phyloP scores from a whole-genome alignment of 2,329 filamentous ascomycete genomes.

The Trichoderma atroviride region DNA sequence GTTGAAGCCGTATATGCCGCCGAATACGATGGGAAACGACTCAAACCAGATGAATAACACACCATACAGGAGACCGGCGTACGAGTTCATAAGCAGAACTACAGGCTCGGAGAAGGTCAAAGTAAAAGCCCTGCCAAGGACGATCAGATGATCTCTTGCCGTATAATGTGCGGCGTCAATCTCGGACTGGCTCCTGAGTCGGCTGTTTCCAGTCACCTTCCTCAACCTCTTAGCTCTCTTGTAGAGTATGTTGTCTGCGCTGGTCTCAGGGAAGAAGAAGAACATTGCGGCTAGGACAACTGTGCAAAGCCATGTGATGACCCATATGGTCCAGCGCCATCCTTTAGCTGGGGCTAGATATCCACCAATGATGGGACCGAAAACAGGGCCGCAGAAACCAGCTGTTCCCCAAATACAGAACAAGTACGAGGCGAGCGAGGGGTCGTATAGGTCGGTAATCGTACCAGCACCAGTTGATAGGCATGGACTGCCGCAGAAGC shows the following conservation, averaged over 20 bases:
- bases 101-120: background rate
- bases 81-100: background rate
- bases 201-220: background rate
- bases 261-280: background rate
- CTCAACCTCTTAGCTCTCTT: background rate
- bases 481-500: background rate
- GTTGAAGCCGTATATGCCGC: background rate
- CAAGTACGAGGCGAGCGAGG: background rate
- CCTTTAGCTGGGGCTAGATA: background rate
- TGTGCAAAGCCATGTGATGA: background rate
- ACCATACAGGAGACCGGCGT: background rate
- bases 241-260: background rate
- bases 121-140: background rate
- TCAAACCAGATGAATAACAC: conserved; percentile 1
- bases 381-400: background rate
- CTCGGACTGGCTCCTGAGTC: background rate
- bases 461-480: background rate
- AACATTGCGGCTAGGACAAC: background rate
- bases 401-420: background rate
- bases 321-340: background rate
- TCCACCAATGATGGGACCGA: background rate
- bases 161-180: background rate
- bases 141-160: background rate
- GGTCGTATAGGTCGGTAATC: background rate
- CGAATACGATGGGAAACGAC: background rate